phyloP scores from a whole-genome alignment of 2,329 filamentous ascomycete species.

The Zalaria obscura region DNA sequence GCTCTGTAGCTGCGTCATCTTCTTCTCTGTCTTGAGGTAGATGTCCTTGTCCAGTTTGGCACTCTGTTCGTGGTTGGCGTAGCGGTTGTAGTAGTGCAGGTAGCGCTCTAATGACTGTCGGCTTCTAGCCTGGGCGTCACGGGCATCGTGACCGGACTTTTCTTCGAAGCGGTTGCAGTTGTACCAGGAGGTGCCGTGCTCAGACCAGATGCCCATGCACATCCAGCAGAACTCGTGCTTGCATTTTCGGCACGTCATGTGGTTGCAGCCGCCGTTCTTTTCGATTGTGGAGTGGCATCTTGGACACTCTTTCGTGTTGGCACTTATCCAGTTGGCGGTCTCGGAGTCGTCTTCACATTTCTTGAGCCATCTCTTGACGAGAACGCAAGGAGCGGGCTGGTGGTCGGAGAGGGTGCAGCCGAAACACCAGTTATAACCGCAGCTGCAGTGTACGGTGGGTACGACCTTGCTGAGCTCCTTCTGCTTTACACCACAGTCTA shows the following conservation, averaged over 20 bases:
- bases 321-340: slow-evolving; percentile 98
- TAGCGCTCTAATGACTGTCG: slow-evolving; percentile 89
- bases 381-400: slow-evolving; percentile 76
- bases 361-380: slow-evolving; percentile 93
- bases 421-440: slow-evolving; percentile 85
- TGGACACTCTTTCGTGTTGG: slow-evolving; percentile 96
- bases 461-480: slow-evolving; percentile 76
- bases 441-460: slow-evolving; percentile 75
- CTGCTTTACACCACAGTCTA: slow-evolving; percentile 79
- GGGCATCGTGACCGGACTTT: slow-evolving; percentile 79
- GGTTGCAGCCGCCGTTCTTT: slow-evolving; percentile 96
- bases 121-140: slow-evolving; percentile 83
- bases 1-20: slow-evolving; percentile 93
- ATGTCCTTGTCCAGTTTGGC: slow-evolving; percentile 94
- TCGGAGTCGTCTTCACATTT: slow-evolving; percentile 98
- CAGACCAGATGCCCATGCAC: slow-evolving; percentile 98
- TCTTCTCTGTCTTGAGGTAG: slow-evolving; percentile 92
- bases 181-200: slow-evolving; percentile 98
- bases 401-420: slow-evolving; percentile 83
- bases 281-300: slow-evolving; percentile 95
- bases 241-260: slow-evolving; percentile 95
- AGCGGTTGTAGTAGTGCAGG: slow-evolving; percentile 96
- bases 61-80: slow-evolving; percentile 96
- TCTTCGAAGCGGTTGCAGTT: slow-evolving; percentile 97
- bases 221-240: slow-evolving; percentile 99